Conservation (phyloP, 2,329 filamentous ascomycete genomes). For the Apiospora marii region DNA sequence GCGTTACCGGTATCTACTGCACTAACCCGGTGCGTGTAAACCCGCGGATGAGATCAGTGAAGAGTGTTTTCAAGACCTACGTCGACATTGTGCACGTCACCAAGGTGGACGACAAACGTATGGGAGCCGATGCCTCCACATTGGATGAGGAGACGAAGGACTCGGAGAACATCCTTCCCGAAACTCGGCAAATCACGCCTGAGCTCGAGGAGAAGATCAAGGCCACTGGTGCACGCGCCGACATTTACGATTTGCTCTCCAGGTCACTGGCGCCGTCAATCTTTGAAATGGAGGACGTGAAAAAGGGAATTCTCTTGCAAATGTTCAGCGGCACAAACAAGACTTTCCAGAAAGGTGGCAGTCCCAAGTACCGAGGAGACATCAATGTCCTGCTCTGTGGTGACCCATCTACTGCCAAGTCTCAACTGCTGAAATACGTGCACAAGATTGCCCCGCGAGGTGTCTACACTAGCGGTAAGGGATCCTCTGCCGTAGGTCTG, state of each 20-base stretch:
- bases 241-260: conserved; percentile 92
- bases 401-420: conserved; percentile 96
- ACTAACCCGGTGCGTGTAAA: conserved; percentile 94
- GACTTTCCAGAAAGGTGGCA: conserved; percentile 94
- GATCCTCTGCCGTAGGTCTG: conserved; percentile 81
- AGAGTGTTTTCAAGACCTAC: conserved; percentile 97
- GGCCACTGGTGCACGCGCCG: conserved; percentile 77
- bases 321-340: conserved; percentile 98
- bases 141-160: conserved; percentile 80
- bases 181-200: conserved; percentile 81
- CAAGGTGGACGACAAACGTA: conserved; percentile 93
- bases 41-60: conserved; percentile 88
- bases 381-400: conserved; percentile 97
- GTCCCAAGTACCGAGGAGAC: conserved; percentile 93
- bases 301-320: conserved; percentile 96
- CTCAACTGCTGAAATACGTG: conserved; percentile 91
- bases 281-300: conserved; percentile 98
- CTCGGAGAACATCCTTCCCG: conserved; percentile 78
- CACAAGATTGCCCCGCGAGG: conserved; percentile 95
- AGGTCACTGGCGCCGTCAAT: conserved; percentile 93
- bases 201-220: conserved; percentile 93
- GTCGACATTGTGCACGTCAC: conserved; percentile 95
- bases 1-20: conserved; percentile 96
- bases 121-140: conserved; percentile 90
- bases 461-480: conserved; percentile 83